Conservation (phyloP, 2,329 filamentous ascomycete species). For the Biscogniauxia mediterranea region DNA sequence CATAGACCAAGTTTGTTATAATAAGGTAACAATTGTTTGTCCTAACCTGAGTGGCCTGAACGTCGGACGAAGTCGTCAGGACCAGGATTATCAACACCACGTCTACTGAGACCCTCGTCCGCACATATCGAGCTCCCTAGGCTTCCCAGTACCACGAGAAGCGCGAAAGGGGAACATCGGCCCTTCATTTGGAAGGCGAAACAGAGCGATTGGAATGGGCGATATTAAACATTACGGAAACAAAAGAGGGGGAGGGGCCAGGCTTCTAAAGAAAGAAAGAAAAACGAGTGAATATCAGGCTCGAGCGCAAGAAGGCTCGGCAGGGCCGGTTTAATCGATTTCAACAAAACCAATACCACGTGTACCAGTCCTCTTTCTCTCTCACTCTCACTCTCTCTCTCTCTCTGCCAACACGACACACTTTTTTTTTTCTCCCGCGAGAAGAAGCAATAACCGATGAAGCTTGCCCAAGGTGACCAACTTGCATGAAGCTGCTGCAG, state of each 20-base stretch:
- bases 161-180: slow-evolving; percentile 24
- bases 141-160: slow-evolving; percentile 28
- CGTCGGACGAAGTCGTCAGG: slow-evolving; percentile 25
- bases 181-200: slow-evolving; percentile 30
- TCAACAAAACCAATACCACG: too few species aligned
- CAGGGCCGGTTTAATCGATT: too few species aligned
- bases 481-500: slow-evolving; percentile 26
- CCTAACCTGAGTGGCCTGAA: slow-evolving; percentile 23
- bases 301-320: not conserved
- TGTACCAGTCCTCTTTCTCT: too few species aligned
- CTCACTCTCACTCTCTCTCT: too few species aligned
- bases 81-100: slow-evolving; percentile 22
- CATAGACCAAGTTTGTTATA: not conserved
- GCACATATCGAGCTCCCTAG: slow-evolving; percentile 20
- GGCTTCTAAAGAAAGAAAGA: slow-evolving; percentile 7
- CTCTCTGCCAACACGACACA: too few species aligned
- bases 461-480: slow-evolving; percentile 29
- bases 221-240: slow-evolving; percentile 25
- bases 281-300: not conserved
- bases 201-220: slow-evolving; percentile 19
- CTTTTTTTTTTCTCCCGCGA: too few species aligned
- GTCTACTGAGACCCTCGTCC: slow-evolving; percentile 16
- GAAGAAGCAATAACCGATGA: slow-evolving; percentile 8
- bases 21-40: not conserved
- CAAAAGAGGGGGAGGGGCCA: not conserved